Evolutionary conservation across 805 yeast genomes (phyloP).

Genomic region (Metschnikowia koreensis): DNA sequence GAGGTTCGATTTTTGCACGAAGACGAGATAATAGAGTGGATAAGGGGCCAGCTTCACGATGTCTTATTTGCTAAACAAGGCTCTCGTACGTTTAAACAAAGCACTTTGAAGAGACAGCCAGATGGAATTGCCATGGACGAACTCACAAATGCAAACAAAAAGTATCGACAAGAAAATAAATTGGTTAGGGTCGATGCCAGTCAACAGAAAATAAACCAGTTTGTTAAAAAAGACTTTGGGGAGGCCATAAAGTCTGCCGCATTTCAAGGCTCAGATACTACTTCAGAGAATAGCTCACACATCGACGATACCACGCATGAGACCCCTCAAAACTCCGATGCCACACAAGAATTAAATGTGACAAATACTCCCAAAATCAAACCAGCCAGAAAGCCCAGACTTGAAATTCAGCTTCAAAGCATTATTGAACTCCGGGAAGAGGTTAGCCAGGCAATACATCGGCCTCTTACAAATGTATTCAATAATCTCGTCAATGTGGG

Average conservation of each 20-base stretch:
- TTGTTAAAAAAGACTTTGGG: constrained; percentile 10
- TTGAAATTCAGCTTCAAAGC: constrained; percentile 53
- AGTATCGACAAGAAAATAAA: constrained; percentile 56
- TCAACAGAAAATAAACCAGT: constrained; percentile 44
- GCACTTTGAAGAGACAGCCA: constrained; percentile 32
- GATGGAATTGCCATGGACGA: constrained; percentile 9
- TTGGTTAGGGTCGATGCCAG: constrained; percentile 69
- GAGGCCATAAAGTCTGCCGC: not conserved
- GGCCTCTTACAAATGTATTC: constrained; percentile 64
- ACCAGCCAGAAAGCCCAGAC: not conserved
- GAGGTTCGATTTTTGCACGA: constrained; percentile 86
- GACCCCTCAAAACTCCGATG: not conserved
- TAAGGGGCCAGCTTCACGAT: constrained; percentile 50
- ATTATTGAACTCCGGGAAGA: constrained; percentile 53
- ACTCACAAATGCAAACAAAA: constrained; percentile 21
- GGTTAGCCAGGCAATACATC: constrained; percentile 46
- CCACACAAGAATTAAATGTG: not conserved
- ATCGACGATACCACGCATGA: not conserved
- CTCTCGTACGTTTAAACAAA: constrained; percentile 67
- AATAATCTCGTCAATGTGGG: constrained; percentile 77
- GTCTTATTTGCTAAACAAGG: constrained; percentile 58
- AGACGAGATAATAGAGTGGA: constrained; percentile 72
- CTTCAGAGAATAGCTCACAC: not conserved
- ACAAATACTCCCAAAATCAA: not conserved
- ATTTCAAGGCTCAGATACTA: not conserved